Percentiles rank a stretch among this genome's conserved stretches.
Conservation (phyloP, 2,329 filamentous ascomycete species). For the Lithohypha guttulata region DNA sequence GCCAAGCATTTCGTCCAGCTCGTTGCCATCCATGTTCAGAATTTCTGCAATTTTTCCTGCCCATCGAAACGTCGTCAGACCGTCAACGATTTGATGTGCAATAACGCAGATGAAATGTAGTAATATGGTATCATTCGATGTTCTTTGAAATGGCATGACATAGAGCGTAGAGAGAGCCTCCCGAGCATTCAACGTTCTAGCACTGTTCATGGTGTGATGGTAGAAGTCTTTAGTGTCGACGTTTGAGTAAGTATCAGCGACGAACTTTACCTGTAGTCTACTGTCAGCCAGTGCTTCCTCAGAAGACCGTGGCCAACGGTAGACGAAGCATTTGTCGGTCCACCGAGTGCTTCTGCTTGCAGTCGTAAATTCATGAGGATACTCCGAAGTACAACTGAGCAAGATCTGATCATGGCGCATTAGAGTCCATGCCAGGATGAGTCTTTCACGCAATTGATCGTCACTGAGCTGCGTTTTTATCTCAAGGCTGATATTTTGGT, state of each 20-base stretch:
- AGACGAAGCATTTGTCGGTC: slow-evolving; percentile 16
- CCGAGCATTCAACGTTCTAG: slow-evolving; percentile 14
- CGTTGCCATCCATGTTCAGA: slow-evolving; percentile 10
- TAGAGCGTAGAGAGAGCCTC: slow-evolving; percentile 14
- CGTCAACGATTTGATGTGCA: slow-evolving; percentile 18
- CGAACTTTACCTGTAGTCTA: slow-evolving; percentile 10
- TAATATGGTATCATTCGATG: slow-evolving; percentile 3
- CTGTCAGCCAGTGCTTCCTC: slow-evolving; percentile 10
- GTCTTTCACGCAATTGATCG: slow-evolving; percentile 10
- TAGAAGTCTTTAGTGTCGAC: slow-evolving; percentile 15
- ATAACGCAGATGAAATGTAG: slow-evolving; percentile 13
- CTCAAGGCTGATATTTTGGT: slow-evolving; percentile 13
- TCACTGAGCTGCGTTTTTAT: slow-evolving; percentile 9
- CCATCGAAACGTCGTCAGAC: slow-evolving; percentile 17
- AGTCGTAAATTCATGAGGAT: slow-evolving; percentile 1
- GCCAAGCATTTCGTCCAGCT: slow-evolving; percentile 5
- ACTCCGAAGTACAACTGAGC: slow-evolving; percentile 11
- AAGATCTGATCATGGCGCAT: slow-evolving; percentile 18
- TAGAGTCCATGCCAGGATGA: slow-evolving; percentile 14
- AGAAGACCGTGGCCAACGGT: slow-evolving; percentile 5
- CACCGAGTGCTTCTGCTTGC: neutral
- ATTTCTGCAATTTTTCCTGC: slow-evolving; percentile 15
- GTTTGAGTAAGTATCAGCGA: slow-evolving; percentile 13
- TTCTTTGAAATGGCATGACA: slow-evolving; percentile 12
- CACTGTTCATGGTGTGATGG: slow-evolving; percentile 15